These are phyloP conservation scores for Westerdykella aurantiaca DNA, from an alignment of 2,329 filamentous ascomycete species.

Conservation along the genomic window DNA sequence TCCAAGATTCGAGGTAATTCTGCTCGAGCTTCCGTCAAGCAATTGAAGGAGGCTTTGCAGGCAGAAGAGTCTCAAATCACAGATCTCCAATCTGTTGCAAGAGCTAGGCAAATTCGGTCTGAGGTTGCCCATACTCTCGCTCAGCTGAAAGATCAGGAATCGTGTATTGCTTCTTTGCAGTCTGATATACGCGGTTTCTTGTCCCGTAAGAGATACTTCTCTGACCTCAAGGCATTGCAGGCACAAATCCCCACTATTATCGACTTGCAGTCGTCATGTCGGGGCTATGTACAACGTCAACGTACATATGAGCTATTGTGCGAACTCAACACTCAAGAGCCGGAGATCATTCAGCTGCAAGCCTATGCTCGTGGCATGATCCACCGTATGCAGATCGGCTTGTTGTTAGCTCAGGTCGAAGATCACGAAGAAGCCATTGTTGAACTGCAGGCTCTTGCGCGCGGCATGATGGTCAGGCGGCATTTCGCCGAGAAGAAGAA, in stretches of 20 bases:
- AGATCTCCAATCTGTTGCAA: constrained; percentile 39
- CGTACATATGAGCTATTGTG: constrained; percentile 59
- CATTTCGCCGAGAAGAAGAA: constrained; percentile 78
- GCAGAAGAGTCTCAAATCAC: constrained; percentile 26
- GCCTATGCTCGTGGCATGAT: constrained; percentile 73
- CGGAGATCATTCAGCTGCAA: constrained; percentile 66
- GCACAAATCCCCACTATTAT: constrained; percentile 53
- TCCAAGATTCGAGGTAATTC: constrained; percentile 40
- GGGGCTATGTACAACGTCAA: constrained; percentile 61
- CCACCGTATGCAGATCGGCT: constrained; percentile 65
- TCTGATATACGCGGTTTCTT: constrained; percentile 47
- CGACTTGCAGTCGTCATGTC: constrained; percentile 60
- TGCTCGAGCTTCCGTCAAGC: constrained; percentile 24
- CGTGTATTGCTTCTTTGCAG: constrained; percentile 46
- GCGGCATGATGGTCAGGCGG: constrained; percentile 66
- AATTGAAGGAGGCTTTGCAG: constrained; percentile 28
- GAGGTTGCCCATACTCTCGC: constrained; percentile 27
- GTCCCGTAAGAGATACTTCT: constrained; percentile 39
- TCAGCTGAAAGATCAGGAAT: constrained; percentile 43
- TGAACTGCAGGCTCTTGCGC: constrained; percentile 67
- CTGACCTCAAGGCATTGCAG: constrained; percentile 50
- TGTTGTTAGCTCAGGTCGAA: constrained; percentile 70
- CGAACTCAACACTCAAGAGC: constrained; percentile 62
- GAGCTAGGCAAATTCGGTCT: constrained; percentile 31
- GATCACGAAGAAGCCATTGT: constrained; percentile 72